Percentiles rank a stretch among this genome's conserved stretches.
Evolutionary conservation across 352 stramenopile species (phyloP).

Genomic region (Phytopythium boreale): DNA sequence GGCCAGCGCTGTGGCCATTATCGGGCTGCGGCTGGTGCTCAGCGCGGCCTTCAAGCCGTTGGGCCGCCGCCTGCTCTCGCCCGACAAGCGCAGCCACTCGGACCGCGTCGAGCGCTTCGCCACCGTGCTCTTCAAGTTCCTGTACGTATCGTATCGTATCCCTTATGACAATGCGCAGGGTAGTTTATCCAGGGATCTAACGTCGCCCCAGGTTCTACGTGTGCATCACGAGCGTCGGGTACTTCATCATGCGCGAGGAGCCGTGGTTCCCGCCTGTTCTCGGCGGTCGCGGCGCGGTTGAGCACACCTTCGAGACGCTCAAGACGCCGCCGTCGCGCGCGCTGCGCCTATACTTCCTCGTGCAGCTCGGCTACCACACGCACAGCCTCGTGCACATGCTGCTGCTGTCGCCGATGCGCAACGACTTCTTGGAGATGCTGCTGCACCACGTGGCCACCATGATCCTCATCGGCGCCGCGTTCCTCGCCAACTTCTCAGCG

Average conservation of each 20-base stretch:
- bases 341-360: constrained; percentile 46
- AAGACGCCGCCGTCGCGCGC: constrained; percentile 26
- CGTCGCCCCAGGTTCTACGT: constrained; percentile 40
- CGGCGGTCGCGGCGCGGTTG: constrained; percentile 29
- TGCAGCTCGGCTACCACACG: constrained; percentile 58
- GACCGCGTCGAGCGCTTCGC: constrained; percentile 64
- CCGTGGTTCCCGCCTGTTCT: constrained; percentile 39
- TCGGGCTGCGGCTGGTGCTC: constrained; percentile 37
- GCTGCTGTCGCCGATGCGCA: constrained; percentile 49
- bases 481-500: constrained; percentile 43
- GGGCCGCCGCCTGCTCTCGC: constrained; percentile 40
- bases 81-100: constrained; percentile 43
- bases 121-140: constrained; percentile 71
- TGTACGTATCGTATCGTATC: constrained; percentile 21
- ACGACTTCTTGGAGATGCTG: constrained; percentile 61
- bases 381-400: constrained; percentile 57
- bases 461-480: constrained; percentile 45
- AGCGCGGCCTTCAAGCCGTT: constrained; percentile 38
- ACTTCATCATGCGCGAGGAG: constrained; percentile 38
- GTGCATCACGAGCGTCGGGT: constrained; percentile 38
- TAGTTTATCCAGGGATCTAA: not conserved
- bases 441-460: constrained; percentile 54
- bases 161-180: too few relatives aligned
- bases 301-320: constrained; percentile 28
- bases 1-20: constrained; percentile 30